Conservation (phyloP, 345 rosid genomes). For the Viola odorata region DNA sequence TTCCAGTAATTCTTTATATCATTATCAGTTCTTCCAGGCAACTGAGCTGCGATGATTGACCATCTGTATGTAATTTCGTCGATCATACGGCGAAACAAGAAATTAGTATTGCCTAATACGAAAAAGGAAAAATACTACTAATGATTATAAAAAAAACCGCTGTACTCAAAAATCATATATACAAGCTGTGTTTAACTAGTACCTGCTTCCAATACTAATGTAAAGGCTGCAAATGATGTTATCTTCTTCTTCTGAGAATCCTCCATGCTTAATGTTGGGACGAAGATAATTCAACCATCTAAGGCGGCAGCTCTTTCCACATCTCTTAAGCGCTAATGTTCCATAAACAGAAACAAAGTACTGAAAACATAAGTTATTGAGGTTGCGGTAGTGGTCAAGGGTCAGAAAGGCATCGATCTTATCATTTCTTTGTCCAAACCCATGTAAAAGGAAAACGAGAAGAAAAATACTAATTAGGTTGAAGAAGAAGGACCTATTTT, state of each 20-base stretch:
- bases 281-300: conserved; percentile 34
- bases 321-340: conserved; percentile 26
- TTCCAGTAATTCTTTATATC: conserved; percentile 35
- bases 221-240: conserved; percentile 32
- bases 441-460: background rate
- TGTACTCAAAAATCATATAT: background rate
- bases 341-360: background rate
- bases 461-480: background rate
- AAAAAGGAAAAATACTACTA: too few relatives aligned
- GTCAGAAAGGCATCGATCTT: too few relatives aligned
- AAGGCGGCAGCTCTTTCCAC: conserved; percentile 32
- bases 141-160: background rate
- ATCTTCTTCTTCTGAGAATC: conserved; percentile 34
- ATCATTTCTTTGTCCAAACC: too few relatives aligned
- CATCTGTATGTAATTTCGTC: conserved; percentile 8
- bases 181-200: too few relatives aligned
- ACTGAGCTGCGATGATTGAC: conserved; percentile 29
- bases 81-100: too few relatives aligned
- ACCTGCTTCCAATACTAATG: conserved; percentile 33
- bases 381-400: too few relatives aligned
- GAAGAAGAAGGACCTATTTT: conserved; percentile 18
- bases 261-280: conserved; percentile 29
- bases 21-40: conserved; percentile 33
- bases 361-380: background rate
- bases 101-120: too few relatives aligned